Evolutionary conservation across 768 basidiomycete species (phyloP).

Genomic region (Postia placenta): DNA sequence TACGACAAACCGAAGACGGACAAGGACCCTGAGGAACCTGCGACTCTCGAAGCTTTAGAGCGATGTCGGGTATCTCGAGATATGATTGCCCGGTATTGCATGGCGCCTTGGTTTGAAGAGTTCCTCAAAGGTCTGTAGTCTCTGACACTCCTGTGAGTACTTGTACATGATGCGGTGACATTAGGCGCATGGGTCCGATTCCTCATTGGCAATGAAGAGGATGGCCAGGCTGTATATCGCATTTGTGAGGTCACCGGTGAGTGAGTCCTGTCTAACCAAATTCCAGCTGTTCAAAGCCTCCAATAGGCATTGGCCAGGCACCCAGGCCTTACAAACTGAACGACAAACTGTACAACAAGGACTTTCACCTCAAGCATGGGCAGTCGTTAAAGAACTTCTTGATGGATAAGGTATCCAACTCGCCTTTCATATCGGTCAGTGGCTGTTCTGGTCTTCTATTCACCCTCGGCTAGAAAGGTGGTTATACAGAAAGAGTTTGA

Average conservation of each 20-base stretch:
- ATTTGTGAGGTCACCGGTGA: slow-evolving; percentile 75
- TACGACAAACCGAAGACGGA: slow-evolving; percentile 35
- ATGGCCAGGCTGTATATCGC: slow-evolving; percentile 61
- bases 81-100: slow-evolving; percentile 61
- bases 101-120: slow-evolving; percentile 82
- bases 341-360: slow-evolving; percentile 55
- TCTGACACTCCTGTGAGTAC: no score
- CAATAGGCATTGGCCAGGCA: no score
- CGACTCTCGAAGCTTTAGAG: slow-evolving; percentile 52
- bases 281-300: no score
- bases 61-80: slow-evolving; percentile 62
- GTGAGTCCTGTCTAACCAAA: no score
- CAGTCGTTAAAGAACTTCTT: slow-evolving; percentile 50
- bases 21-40: slow-evolving; percentile 36
- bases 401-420: slow-evolving; percentile 89
- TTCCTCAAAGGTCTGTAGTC: slow-evolving; percentile 59
- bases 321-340: slow-evolving; percentile 71
- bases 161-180: not conserved
- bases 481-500: slow-evolving; percentile 63
- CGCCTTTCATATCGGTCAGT: slow-evolving; percentile 55
- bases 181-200: slow-evolving; percentile 85
- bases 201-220: slow-evolving; percentile 59
- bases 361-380: slow-evolving; percentile 74
- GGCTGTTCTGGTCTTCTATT: not conserved
- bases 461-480: not conserved